A percentile compares a stretch with the other conserved stretches of the same genome.
Evolutionary conservation across 176 grass and related monocot genomes (phyloP).

Genomic region (Rhipidocladum racemiflorum): DNA sequence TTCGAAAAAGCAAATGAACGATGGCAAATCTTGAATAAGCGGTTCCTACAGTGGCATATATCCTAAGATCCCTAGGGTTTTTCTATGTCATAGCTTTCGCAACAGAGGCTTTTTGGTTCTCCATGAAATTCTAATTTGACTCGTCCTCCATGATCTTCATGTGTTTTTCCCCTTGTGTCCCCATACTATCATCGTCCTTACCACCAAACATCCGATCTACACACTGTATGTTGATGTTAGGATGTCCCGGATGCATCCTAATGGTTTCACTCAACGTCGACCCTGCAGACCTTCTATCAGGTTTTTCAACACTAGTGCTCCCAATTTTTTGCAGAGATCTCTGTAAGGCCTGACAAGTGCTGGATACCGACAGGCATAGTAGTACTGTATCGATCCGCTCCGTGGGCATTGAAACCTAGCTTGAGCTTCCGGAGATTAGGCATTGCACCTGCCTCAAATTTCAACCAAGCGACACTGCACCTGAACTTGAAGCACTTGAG

Average conservation of each 20-base stretch:
- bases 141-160: no score
- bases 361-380: neutral
- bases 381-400: rapidly evolving
- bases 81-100: no score
- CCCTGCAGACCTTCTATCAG: neutral
- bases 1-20: no score
- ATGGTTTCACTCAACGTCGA: no score
- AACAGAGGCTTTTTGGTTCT: no score
- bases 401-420: neutral
- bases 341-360: neutral
- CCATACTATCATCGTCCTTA: neutral
- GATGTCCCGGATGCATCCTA: neutral
- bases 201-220: neutral
- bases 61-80: no score
- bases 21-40: no score
- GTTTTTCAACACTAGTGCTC: neutral
- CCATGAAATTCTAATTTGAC: no score
- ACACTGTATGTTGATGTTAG: neutral
- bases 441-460: no score
- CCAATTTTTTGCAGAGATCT: neutral
- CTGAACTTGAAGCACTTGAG: no score
- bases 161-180: neutral
- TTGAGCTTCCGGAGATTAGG: neutral
- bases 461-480: no score
- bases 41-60: no score